These are phyloP conservation scores for Rhynchospora pubera DNA, from an alignment of 176 grass and related monocot genomes.

Conservation along the genomic window DNA sequence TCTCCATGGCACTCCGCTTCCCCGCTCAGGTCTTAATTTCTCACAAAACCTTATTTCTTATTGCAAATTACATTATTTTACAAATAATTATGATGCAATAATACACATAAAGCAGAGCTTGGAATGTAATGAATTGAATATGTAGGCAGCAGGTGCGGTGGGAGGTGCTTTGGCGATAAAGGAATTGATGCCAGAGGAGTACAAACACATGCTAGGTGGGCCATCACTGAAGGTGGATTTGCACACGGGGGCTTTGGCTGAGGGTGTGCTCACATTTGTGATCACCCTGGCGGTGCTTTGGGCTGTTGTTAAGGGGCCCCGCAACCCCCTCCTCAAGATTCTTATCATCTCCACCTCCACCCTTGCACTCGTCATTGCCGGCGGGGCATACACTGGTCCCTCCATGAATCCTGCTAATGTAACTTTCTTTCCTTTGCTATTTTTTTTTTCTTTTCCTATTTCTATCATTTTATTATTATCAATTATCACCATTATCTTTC, in stretches of 20 bases:
- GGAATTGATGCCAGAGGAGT: constrained; percentile 48
- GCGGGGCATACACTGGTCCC: constrained; percentile 57
- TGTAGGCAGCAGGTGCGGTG: constrained; percentile 55
- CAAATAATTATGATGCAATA: not conserved
- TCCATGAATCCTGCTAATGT: constrained; percentile 85
- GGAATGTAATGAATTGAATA: not conserved
- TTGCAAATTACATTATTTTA: not conserved
- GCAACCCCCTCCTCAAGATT: constrained; percentile 43
- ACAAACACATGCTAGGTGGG: constrained; percentile 48
- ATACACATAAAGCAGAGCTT: not conserved
- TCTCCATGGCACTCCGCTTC: constrained; percentile 65
- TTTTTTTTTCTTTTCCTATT: not conserved
- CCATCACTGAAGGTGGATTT: constrained; percentile 59
- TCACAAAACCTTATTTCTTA: not conserved
- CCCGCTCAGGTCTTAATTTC: constrained; percentile 49
- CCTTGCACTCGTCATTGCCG: constrained; percentile 37
- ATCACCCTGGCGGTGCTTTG: constrained; percentile 52
- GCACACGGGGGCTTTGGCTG: constrained; percentile 51
- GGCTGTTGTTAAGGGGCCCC: constrained; percentile 46
- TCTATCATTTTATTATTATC: not conserved
- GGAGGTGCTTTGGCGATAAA: constrained; percentile 50
- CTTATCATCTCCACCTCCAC: constrained; percentile 44
- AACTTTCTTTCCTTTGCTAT: constrained; percentile 1
- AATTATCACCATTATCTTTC: not conserved
- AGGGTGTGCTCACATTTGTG: constrained; percentile 55